Evolutionary conservation across 2,329 filamentous ascomycete genomes (phyloP), one percentile per base, ranked within the genome.

Genomic region (Diplodia intermedia): DNA sequence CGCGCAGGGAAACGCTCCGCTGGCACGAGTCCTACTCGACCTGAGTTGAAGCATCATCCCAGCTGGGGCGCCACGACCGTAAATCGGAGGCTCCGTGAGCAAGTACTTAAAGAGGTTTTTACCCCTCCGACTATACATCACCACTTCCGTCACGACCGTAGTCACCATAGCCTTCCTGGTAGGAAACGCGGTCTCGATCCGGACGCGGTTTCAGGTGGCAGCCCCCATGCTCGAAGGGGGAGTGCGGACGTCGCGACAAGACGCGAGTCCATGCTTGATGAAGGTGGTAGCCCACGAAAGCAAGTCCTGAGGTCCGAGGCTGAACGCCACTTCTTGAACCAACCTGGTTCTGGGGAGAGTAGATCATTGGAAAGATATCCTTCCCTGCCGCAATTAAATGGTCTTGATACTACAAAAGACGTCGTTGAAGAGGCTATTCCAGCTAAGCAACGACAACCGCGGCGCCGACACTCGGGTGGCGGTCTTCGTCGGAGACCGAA

Each of bases 31-130:
- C 71, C 73, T 4, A 68, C 71, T 6, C 75, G 82, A 50, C 82
- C 82, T 33, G 72, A 82, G 33, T 79, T 84, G 55, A 84, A 82
- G 62, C 82, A 84, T 57, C 81, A 82, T 40, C 80, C 82, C 60
- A 89, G 86, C 70, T 97, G 94, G 94, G 94, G 94, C 8, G 93
- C 93, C 18, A 97, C 94, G 0, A 94, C 91, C 26, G 91, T 97
- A 69, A 98, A 98, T 76, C 91, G 91, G 73, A 89, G 90, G 69
- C 81, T 98, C 49, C 90, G 94, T 69, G 94, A 97, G 76, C 92
- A 97, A 77, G 93, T 97, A 0, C 90, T 97, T 75, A 92, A 93
- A 49, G 94, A 97, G 76, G 94, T 94, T 0, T 97, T 97, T 75
- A 83, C 93, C 53, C 92, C 93, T 69, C 91, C 93, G 65, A 89